Base-by-base conservation (phyloP, 345 rosid genomes). In the Populus tremula region DNA sequence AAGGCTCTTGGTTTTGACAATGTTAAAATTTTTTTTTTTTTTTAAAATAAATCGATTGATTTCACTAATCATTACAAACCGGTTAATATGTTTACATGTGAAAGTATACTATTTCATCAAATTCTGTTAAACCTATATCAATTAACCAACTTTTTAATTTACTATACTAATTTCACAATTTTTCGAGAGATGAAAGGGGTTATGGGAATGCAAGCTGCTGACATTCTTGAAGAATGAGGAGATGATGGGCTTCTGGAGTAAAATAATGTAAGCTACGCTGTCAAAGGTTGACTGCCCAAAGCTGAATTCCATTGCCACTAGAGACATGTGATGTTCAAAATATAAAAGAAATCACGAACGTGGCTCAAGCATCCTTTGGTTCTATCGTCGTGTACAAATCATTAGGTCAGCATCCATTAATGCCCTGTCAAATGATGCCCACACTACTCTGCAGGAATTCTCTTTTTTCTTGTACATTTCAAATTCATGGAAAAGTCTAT, bases 1-100 rank as follows among this genome's bases (percentile, higher is more conserved):
- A 0, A 33, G 5, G 4, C 5, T 4, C 0, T 3, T 3, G 5
- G 0, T 33, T 33, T 33, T 0, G 35, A 3, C 0, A 33, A 0
- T 33, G 3, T 33, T 3, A 33, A 33, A 0, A 0, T 4, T 33
- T 33, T 4, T 33, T 0, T 33, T 33, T 33, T 0, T 4, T 33
- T 33, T 33, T 4, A 0, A 33, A 33, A 0, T 0, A 0, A 0
- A 4, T 33, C 5, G 1, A 33, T 4, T 33, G 5, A 33, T 33
- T 33, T 33, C 0, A 33, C 5, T 0, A 0, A 33, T 33, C 0
- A 33, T 33, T 33, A 5, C 5, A 0, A 4, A 33, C 5, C 1
- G 0, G 4, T 33, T 0, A 33, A 4, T 5, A 33, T 1, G 5
- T 33, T 33, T 4, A 33, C 5, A 4, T 0, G 36, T 33, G 36